Evolutionary conservation across 345 rosid species (phyloP).

Genomic region (Populus davidiana): DNA sequence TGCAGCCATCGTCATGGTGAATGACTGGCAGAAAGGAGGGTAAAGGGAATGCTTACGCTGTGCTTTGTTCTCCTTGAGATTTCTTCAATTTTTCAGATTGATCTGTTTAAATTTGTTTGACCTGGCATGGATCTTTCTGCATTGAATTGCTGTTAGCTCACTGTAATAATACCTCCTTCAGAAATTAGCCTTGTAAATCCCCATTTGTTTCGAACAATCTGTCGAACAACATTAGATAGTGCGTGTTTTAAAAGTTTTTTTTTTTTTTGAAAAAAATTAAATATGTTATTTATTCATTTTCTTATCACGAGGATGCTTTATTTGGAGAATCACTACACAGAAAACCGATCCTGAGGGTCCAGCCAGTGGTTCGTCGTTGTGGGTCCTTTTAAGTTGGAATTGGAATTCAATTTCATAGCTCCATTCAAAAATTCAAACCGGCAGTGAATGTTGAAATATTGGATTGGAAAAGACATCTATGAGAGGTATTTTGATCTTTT

Average conservation of each 20-base stretch:
- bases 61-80: neutral
- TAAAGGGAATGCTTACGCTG: neutral
- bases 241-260: no score
- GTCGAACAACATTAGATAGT: no score
- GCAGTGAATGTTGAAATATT: no score
- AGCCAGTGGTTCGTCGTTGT: no score
- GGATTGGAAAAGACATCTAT: no score
- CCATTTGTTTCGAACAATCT: neutral
- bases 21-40: slow-evolving; percentile 10
- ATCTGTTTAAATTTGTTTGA: neutral
- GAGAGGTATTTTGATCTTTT: no score
- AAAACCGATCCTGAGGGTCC: no score
- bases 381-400: no score
- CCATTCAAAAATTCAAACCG: no score
- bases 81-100: neutral
- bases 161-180: neutral
- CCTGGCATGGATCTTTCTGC: neutral
- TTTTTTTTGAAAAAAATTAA: no score
- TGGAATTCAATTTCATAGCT: no score
- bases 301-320: accelerated
- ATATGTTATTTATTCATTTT: neutral
- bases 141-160: neutral
- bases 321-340: neutral
- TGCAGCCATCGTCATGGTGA: slow-evolving; percentile 20
- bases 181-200: neutral